These are phyloP conservation scores for Rhizoclosmatium sp. DNA, from an alignment of 192 early-diverging fungal genomes.

Conservation along the genomic window DNA sequence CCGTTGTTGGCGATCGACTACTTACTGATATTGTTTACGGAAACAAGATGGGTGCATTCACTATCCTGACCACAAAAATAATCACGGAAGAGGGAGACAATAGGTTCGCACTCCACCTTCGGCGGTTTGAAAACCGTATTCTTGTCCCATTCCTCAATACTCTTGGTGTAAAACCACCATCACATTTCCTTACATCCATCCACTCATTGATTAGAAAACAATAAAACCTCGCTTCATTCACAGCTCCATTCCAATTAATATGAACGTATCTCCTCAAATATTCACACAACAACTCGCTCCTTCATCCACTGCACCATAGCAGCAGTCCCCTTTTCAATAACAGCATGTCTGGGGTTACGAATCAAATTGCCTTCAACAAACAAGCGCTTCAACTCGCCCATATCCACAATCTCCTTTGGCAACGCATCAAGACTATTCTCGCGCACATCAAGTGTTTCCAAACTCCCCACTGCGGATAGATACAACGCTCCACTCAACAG, in stretches of 20 bases:
- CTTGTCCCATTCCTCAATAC: conserved; percentile 1
- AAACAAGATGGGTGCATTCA: conserved; percentile 75
- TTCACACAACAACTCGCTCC: conserved; percentile 28
- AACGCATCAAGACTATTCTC: conserved; percentile 48
- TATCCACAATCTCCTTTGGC: conserved; percentile 43
- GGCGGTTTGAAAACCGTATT: conserved; percentile 27
- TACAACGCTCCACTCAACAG: conserved; percentile 19
- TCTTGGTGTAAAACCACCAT: neutral
- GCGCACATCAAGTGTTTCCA: conserved; percentile 55
- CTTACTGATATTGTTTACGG: conserved; percentile 89
- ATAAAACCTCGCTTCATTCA: no score
- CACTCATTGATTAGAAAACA: no score
- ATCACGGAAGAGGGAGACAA: conserved; percentile 83
- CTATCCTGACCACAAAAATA: conserved; percentile 73
- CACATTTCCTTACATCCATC: neutral
- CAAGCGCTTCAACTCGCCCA: conserved; percentile 49
- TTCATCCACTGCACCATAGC: conserved; percentile 45
- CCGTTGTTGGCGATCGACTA: conserved; percentile 87
- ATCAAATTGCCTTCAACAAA: conserved; percentile 55
- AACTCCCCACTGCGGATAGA: neutral
- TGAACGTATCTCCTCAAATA: neutral
- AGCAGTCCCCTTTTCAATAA: conserved; percentile 42
- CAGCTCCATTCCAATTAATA: no score
- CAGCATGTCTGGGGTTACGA: conserved; percentile 41
- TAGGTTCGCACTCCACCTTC: conserved; percentile 60